Base-by-base conservation (phyloP, 1,284 basidiomycete species). In the Tilletia setariae region DNA sequence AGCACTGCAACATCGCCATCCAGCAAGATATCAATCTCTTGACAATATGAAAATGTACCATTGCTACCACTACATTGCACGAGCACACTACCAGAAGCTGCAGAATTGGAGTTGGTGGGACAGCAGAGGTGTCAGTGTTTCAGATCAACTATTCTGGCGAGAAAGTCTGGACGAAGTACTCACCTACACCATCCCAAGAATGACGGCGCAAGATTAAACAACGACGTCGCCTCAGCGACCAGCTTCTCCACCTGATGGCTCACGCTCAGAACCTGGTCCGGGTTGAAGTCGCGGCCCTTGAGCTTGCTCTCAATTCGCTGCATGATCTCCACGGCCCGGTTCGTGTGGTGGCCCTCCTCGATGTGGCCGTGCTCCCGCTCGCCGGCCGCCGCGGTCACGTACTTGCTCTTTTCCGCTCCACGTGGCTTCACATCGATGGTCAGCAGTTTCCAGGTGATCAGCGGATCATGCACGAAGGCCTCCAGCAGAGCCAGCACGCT, bases 401-500 rank as follows among this genome's bases (percentile, higher is more conserved):
- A 28, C 53, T 59, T 59, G 25, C 25, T 59, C 53, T 9, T 30
- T 15, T 81, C 79, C 1, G 79, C 78, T 13, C 79, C 79, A 2
- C 71, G 64, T 32, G 72, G 72, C 67, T 73, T 72, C 11, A 66
- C 65, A 59, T 68, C 69, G 47, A 70, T 73, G 16, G 79, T 76
- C 2, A 81, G 73, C 59, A 81, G 64, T 72, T 87, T 83, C 87
- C 87, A 88, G 65, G 84, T 85, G 75, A 88, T 86, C 64, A 88
- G 77, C 0, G 87, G 87, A 76, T 88, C 87, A 76, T 87, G 87
- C 13, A 87, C 87, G 72, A 88, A 88, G 3, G 87, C 96, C 83
- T 98, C 96, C 40, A 99, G 86, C 25, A 99, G 92, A 13, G 96
- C 96, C 90, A 98, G 92, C 69, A 99, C 87, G 19, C 93, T 95